These are phyloP conservation scores for Brassica rapa DNA, from an alignment of 345 rosid genomes.

Conservation along the genomic window DNA sequence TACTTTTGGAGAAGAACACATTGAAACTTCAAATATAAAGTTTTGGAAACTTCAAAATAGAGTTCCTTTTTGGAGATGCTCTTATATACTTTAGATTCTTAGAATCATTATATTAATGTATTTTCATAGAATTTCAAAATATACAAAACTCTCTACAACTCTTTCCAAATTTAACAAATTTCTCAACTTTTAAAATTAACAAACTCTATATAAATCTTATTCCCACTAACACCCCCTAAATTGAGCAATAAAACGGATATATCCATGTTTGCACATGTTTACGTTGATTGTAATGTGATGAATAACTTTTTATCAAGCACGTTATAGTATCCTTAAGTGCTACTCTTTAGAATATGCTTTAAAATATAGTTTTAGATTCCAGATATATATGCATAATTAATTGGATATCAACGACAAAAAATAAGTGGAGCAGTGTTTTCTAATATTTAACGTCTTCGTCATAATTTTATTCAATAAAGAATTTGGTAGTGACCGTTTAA, in stretches of 20 bases:
- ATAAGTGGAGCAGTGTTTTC: slow-evolving; percentile 19
- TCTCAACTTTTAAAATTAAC: too few relatives aligned
- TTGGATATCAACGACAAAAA: slow-evolving; percentile 20
- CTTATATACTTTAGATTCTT: too few relatives aligned
- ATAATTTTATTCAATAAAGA: background rate
- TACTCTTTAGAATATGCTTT: slow-evolving; percentile 7
- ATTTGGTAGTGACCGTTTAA: background rate
- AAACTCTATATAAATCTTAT: too few relatives aligned
- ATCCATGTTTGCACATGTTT: background rate
- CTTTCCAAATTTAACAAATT: too few relatives aligned
- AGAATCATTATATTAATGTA: too few relatives aligned
- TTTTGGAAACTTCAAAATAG: too few relatives aligned
- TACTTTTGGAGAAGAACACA: too few relatives aligned
- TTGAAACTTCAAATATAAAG: too few relatives aligned
- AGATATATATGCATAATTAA: background rate
- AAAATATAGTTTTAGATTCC: slow-evolving; percentile 16
- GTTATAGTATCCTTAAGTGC: background rate
- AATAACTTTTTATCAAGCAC: background rate
- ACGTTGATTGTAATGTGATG: background rate
- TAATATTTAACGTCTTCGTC: background rate
- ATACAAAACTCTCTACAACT: too few relatives aligned
- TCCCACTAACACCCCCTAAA: too few relatives aligned
- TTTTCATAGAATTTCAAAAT: too few relatives aligned
- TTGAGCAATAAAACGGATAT: background rate
- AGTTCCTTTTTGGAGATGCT: too few relatives aligned